phyloP scores from a whole-genome alignment of 306 rosid species.

The Dryas octopetala region DNA sequence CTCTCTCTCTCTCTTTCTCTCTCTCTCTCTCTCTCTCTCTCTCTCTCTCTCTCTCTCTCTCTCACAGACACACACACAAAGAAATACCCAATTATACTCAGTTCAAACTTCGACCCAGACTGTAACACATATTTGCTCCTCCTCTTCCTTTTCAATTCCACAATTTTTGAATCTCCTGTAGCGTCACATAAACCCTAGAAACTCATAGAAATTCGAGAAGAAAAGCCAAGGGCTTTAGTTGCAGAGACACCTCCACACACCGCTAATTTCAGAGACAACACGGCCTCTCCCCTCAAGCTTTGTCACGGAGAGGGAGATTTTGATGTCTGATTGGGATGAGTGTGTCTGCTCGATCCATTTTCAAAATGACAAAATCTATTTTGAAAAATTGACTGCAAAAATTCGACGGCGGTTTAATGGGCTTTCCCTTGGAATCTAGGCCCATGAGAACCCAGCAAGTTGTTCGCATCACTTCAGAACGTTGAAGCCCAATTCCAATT shows the following conservation, averaged over 20 bases:
- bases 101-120: not conserved
- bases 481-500: no score
- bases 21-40: no score
- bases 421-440: not conserved
- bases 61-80: no score
- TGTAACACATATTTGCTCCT: not conserved
- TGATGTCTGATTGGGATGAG: constrained; percentile 6
- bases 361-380: not conserved
- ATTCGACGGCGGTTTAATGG: not conserved
- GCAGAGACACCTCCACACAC: not conserved
- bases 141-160: not conserved
- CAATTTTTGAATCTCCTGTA: not conserved
- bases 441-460: not conserved
- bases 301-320: not conserved
- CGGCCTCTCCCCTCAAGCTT: not conserved
- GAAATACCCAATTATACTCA: not conserved
- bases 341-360: not conserved
- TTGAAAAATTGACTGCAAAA: not conserved
- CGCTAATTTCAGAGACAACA: not conserved
- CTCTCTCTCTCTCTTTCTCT: no score
- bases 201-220: not conserved
- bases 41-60: no score
- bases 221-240: constrained; percentile 8
- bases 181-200: constrained; percentile 30
- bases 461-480: no score